Evolutionary conservation across 2,329 filamentous ascomycete species (phyloP).

Genomic region (Amphichorda felina): DNA sequence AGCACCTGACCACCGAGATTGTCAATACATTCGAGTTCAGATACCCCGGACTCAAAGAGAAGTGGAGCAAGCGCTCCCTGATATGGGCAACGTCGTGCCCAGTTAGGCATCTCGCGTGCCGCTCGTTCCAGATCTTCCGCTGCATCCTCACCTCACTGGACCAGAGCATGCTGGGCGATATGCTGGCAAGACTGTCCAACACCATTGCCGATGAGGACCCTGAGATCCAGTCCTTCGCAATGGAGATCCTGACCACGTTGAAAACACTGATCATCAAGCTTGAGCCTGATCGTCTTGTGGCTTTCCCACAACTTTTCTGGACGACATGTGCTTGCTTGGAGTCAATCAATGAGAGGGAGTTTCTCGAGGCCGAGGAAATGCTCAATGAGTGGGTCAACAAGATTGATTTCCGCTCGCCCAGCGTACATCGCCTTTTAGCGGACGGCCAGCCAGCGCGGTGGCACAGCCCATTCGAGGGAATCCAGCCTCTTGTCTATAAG

Average conservation of each 20-base stretch:
- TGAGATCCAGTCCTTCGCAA: conserved; percentile 92
- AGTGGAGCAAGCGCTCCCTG: conserved; percentile 82
- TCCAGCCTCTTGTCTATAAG: conserved; percentile 82
- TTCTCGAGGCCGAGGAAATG: conserved; percentile 84
- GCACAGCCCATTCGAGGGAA: conserved; percentile 79
- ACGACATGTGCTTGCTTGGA: conserved; percentile 92
- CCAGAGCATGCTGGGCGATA: conserved; percentile 89
- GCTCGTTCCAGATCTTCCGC: conserved; percentile 94
- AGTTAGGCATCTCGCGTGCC: conserved; percentile 85
- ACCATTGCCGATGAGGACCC: conserved; percentile 91
- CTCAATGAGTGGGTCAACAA: conserved; percentile 77
- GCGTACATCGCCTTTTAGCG: conserved; percentile 56
- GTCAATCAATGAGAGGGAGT: conserved; percentile 93
- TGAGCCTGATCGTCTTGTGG: conserved; percentile 64
- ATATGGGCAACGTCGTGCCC: conserved; percentile 97
- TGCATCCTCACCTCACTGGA: conserved; percentile 87
- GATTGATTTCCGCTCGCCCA: conserved; percentile 63
- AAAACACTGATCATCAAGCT: conserved; percentile 84
- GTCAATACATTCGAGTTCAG: conserved; percentile 75
- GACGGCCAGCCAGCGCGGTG: conserved; percentile 76
- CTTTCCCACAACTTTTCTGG: conserved; percentile 97
- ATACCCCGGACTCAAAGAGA: conserved; percentile 77
- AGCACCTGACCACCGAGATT: conserved; percentile 68
- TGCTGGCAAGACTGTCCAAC: conserved; percentile 89
- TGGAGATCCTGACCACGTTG: conserved; percentile 92